Base-by-base conservation (phyloP, 352 stramenopile species). In the Phytophthora pini region DNA sequence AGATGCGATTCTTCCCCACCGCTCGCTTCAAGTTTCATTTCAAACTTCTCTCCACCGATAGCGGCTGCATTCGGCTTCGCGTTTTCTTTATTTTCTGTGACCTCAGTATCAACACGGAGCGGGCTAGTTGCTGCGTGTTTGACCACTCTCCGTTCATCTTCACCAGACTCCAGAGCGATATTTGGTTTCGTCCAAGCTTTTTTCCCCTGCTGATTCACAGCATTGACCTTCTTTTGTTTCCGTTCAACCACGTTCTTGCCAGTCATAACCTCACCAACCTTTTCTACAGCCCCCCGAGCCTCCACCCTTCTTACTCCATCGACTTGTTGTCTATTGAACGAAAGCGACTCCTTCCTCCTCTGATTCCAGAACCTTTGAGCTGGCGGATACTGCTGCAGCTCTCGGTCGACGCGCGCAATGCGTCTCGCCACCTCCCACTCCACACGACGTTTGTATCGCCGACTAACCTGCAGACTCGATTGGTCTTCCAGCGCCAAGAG, bases 361-460 rank as follows among this genome's bases (percentile, higher is more conserved):
- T 78, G 74, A 31, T 89, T 77, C 84, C 81, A 92, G 38, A 82
- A 90, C 6, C 84, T 72, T 36, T 89, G 72, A 2, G 55, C 55
- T 24, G 63, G 75, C 5, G 82, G 77, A 56, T 84, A 69, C 31
- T 68, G 70, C 50, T 70, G 70, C 67, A 91, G 61, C 50, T 91
- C 82, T 11, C 80, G 67, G 20, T 91, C 82, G 15, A 93, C 79
- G 4, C 84, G 80, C 2, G 84, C 84, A 43, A 91, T 91, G 5
- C 84, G 76, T 56, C 79, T 78, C 41, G 84, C 65, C 26, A 93
- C 80, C 68, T 93, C 84, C 84, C 82, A 93, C 50, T 90, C 80
- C 50, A 93, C 40, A 15, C 77, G 72, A 1, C 74, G 59, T 32
- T 72, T 79, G 54, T 76, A 74, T 4, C 73, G 61, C 55, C 68